phyloP scores from a whole-genome alignment of 257 asterid species.

The Scutellaria barbata region DNA sequence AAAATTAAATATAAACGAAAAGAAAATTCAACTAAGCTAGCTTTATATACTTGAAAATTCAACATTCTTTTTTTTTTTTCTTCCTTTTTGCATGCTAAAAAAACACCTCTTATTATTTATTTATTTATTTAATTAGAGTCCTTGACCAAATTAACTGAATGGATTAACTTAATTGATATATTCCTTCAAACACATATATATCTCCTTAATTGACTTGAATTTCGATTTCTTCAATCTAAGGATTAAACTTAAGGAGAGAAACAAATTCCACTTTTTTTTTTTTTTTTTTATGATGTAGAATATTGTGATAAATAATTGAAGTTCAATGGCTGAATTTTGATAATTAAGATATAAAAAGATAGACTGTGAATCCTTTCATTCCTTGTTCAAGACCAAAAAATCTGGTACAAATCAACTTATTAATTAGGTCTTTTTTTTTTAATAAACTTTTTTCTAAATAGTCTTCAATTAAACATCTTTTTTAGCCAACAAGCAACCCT shows the following conservation, averaged over 20 bases:
- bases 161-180: constrained; percentile 5
- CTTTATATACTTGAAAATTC: no score
- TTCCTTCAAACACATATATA: not conserved
- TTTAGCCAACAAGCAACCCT: no score
- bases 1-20: no score
- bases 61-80: no score
- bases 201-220: constrained; percentile 31
- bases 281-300: not conserved
- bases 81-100: no score
- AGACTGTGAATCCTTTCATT: not conserved
- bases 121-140: not conserved
- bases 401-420: not conserved
- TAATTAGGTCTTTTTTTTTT: no score
- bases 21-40: no score
- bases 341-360: not conserved
- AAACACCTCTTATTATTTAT: no score
- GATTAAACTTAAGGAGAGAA: not conserved
- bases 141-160: constrained; percentile 8
- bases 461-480: no score
- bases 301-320: constrained; percentile 10
- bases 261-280: not conserved
- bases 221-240: constrained; percentile 13
- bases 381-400: not conserved
- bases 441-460: not conserved
- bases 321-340: constrained; percentile 12